Base-by-base conservation (phyloP, 2,329 filamentous ascomycete genomes). In the Aspergillus sclerotialis region DNA sequence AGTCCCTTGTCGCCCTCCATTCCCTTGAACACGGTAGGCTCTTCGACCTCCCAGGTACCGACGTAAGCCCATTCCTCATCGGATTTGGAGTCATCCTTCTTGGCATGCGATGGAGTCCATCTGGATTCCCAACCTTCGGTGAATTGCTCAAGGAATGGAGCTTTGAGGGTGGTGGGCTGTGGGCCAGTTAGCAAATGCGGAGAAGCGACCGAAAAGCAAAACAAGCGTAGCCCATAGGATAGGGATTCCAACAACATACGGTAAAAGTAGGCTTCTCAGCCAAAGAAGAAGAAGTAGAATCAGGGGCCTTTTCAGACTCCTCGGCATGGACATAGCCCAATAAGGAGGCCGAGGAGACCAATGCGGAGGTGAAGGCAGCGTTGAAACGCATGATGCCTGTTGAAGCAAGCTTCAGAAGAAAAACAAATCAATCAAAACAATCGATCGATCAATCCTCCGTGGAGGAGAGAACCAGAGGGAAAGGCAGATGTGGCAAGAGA, bases 141-240 rank as follows among this genome's bases (percentile, higher is more conserved):
- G 73, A 98, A 98, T 68, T 98, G 92, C 73, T 98, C 92, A 46
- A 96, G 72, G 78, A 98, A 98, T 41, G 88, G 86, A 50, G 82
- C 92, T 71, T 95, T 92, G 56, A 96, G 64, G 44, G 72, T 76
- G 48, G 88, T 86, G 40, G 92, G 89, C 90, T 98, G 57, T 11
- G 30, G 28, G 35, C 11, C 23, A 35, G 14, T 52, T 32, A 49
- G 48, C 36, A 25, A 17, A 32, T 30, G 18, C 36, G 36, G 24
- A 30, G 21, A 34, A 9, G 14, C 4, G 36, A 32, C 27, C 40
- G 31, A 23, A 30, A n/a, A 25, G 21, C n/a, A 25, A 43, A 37
- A 35, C 43, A 18, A 37, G 32, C 27, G 35, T 7, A 10, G 18
- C 18, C 25, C 30, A 21, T 30, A 32, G 33, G 25, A 19, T 16